Conservation (phyloP, 345 rosid species). For the Arabis hirsuta region DNA sequence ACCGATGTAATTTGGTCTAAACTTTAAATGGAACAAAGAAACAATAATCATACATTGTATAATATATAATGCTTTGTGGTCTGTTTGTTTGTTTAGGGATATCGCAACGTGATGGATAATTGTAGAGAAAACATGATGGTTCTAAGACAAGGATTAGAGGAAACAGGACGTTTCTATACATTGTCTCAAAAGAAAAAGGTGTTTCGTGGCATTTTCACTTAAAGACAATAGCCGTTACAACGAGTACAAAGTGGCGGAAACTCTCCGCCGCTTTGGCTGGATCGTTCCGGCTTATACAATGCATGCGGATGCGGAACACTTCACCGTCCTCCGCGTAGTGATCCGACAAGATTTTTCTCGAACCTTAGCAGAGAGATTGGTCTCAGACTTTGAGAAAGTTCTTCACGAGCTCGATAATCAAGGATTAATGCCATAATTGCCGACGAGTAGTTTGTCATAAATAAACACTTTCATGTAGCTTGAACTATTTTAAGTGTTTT, state of each 20-base stretch:
- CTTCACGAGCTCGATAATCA: conserved; percentile 68
- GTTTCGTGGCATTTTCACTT: conserved; percentile 80
- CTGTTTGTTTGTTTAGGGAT: conserved; percentile 30
- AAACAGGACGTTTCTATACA: conserved; percentile 64
- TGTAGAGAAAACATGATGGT: conserved; percentile 64
- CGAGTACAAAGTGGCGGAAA: conserved; percentile 56
- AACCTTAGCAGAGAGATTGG: conserved; percentile 62
- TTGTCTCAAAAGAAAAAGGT: conserved; percentile 68
- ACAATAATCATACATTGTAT: no score
- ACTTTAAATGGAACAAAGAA: no score
- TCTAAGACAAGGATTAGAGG: conserved; percentile 64
- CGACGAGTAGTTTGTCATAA: conserved; percentile 19
- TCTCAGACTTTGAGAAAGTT: conserved; percentile 70
- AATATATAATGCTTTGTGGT: not conserved
- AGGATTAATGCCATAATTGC: conserved; percentile 49
- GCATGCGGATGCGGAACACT: conserved; percentile 78
- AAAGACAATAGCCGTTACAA: conserved; percentile 59
- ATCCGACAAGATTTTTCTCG: conserved; percentile 80
- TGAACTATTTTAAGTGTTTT: not conserved
- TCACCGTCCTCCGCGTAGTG: conserved; percentile 79
- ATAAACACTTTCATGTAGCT: not conserved
- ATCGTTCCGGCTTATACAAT: conserved; percentile 86
- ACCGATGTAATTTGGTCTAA: no score
- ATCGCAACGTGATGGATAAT: conserved; percentile 63
- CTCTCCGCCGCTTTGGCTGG: conserved; percentile 65